These are phyloP conservation scores for Saccharomyces pastorianus DNA, from an alignment of 1,139 yeast genomes.

Conservation along the genomic window DNA sequence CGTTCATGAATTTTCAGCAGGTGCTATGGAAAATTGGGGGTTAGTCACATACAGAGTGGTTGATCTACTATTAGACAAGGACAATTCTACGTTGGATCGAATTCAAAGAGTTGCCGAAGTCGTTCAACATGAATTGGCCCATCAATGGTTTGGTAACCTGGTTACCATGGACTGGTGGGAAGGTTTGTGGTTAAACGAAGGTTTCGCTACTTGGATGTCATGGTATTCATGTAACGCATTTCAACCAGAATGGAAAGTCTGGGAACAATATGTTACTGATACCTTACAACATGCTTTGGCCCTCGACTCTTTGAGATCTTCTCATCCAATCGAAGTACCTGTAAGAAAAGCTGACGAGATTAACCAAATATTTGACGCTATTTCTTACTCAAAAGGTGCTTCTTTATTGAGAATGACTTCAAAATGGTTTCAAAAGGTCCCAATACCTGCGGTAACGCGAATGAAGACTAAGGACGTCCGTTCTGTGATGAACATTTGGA, in stretches of 20 bases:
- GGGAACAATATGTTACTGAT: conserved; percentile 64
- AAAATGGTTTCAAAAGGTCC: conserved; percentile 63
- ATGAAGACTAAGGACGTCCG: conserved; percentile 65
- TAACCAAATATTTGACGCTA: conserved; percentile 80
- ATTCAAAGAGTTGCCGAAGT: conserved; percentile 79
- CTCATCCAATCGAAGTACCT: conserved; percentile 85
- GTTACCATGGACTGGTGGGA: conserved; percentile 97
- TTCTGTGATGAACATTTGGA: conserved; percentile 73
- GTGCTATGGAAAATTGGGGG: conserved; percentile 94
- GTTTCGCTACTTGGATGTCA: conserved; percentile 88
- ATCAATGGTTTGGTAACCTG: conserved; percentile 88
- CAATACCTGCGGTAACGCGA: conserved; percentile 67
- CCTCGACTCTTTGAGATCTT: conserved; percentile 67
- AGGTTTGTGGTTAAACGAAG: conserved; percentile 85
- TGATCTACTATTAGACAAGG: conserved; percentile 60
- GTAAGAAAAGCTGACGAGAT: conserved; percentile 74
- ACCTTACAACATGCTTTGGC: conserved; percentile 61
- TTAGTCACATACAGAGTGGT: conserved; percentile 75
- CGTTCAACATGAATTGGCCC: conserved; percentile 84
- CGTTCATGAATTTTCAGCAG: conserved; percentile 74
- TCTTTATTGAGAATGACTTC: conserved; percentile 73
- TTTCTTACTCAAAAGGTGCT: conserved; percentile 78
- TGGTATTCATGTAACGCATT: conserved; percentile 70
- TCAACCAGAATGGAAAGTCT: conserved; percentile 82
- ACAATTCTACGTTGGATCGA: conserved; percentile 57